These are phyloP conservation scores for Leishmania tarentolae DNA, from an alignment of 208 protist genomes.

Conservation along the genomic window DNA sequence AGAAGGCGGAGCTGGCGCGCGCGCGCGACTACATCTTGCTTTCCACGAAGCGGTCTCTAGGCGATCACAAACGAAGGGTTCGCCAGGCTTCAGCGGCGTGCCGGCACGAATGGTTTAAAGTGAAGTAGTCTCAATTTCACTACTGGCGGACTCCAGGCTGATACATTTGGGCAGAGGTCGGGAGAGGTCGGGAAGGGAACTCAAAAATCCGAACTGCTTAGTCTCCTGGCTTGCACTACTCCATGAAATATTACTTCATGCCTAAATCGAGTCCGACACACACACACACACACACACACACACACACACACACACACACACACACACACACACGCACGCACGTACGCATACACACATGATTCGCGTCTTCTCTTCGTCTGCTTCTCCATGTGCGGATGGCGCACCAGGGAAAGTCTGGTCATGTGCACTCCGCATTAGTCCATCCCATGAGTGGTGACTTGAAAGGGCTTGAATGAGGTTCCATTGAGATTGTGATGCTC, in stretches of 20 bases:
- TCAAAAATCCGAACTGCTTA: neutral
- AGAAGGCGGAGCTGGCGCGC: constrained; percentile 10
- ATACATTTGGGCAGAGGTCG: neutral
- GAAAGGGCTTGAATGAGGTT: neutral
- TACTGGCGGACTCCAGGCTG: neutral
- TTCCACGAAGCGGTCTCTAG: constrained; percentile 35
- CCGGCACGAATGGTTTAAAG: constrained; percentile 62
- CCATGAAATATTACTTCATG: neutral
- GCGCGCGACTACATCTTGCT: constrained; percentile 43
- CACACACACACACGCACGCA: too few relatives aligned
- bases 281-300: neutral
- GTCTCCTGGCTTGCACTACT: neutral
- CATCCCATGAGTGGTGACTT: neutral
- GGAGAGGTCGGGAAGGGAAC: neutral
- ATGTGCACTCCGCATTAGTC: neutral
- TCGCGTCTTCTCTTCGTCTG: neutral
- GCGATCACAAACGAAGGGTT: constrained; percentile 64
- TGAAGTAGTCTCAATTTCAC: constrained; percentile 23
- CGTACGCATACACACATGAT: neutral
- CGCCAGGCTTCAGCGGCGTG: constrained; percentile 62
- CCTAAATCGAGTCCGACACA: neutral
- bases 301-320: too few relatives aligned
- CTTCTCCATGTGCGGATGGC: neutral
- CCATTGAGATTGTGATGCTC: too few relatives aligned
- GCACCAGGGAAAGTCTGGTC: neutral